phyloP scores from a whole-genome alignment of 768 basidiomycete genomes.

The Suillus variegatus region DNA sequence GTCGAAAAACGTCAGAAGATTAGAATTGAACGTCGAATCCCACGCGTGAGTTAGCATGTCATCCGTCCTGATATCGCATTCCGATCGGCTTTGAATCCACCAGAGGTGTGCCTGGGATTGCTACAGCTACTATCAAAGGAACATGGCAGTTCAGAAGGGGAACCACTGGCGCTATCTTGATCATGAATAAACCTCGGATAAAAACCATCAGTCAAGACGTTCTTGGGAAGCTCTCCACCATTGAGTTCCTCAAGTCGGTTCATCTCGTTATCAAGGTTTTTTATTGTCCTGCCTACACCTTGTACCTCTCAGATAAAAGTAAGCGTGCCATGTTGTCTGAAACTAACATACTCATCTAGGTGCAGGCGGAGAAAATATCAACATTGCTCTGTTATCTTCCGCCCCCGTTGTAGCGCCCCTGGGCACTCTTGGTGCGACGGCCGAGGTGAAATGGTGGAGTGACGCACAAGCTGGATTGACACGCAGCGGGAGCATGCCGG shows the following conservation, averaged over 20 bases:
- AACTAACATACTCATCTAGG: background rate
- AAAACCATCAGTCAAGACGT: background rate
- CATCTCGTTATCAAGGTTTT: constrained; percentile 1
- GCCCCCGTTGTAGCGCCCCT: background rate
- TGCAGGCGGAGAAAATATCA: constrained; percentile 3
- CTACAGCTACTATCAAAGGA: background rate
- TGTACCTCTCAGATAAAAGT: constrained; percentile 6
- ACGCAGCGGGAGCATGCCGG: background rate
- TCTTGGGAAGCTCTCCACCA: background rate
- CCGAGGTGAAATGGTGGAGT: background rate
- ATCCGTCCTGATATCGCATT: background rate
- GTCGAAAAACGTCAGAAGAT: background rate
- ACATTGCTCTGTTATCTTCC: background rate
- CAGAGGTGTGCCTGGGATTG: constrained; percentile 1
- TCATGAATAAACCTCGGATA: constrained; percentile 5
- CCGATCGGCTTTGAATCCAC: background rate
- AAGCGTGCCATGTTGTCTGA: background rate
- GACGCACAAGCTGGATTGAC: background rate
- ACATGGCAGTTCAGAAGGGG: constrained; percentile 4
- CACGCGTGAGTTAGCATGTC: background rate
- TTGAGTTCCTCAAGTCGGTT: background rate
- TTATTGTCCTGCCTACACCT: background rate
- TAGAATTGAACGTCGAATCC: background rate
- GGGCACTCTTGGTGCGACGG: background rate
- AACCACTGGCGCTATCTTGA: background rate